Percentiles rank a stretch among this genome's conserved stretches.
These are phyloP conservation scores for Camellia japonica DNA, from an alignment of 148 eudicot genomes.

Conservation along the genomic window DNA sequence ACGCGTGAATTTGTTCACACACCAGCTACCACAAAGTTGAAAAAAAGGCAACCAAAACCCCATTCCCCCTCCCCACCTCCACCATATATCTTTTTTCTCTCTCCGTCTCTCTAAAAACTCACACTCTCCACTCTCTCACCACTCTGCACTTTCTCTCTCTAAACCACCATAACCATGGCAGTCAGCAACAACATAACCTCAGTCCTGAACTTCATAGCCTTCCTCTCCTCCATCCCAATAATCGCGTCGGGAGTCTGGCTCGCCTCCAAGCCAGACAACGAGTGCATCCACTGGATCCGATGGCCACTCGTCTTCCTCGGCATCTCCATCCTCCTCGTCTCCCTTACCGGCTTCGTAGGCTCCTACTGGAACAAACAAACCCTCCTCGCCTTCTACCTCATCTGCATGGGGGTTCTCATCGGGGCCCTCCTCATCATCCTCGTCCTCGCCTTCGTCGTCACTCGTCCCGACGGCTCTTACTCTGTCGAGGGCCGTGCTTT, in stretches of 20 bases:
- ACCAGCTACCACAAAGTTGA: too few species aligned
- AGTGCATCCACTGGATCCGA: conserved; percentile 76
- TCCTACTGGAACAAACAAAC: conserved; percentile 54
- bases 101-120: background rate
- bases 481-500: conserved; percentile 53
- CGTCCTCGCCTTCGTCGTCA: conserved; percentile 73
- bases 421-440: conserved; percentile 50
- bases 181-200: conserved; percentile 93
- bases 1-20: too few species aligned
- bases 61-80: background rate
- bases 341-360: conserved; percentile 54
- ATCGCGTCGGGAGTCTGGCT: conserved; percentile 90
- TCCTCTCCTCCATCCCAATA: conserved; percentile 82
- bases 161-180: conserved; percentile 41
- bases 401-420: conserved; percentile 80
- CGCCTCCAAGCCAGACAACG: conserved; percentile 83
- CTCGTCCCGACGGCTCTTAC: conserved; percentile 58
- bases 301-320: conserved; percentile 74
- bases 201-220: conserved; percentile 69
- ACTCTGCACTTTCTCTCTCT: background rate
- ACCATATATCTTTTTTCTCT: background rate
- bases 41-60: background rate
- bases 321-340: conserved; percentile 47
- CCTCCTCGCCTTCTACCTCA: conserved; percentile 62
- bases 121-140: background rate